Evolutionary conservation across 2,329 filamentous ascomycete species (phyloP).

Genomic region (Madurella fahalii): DNA sequence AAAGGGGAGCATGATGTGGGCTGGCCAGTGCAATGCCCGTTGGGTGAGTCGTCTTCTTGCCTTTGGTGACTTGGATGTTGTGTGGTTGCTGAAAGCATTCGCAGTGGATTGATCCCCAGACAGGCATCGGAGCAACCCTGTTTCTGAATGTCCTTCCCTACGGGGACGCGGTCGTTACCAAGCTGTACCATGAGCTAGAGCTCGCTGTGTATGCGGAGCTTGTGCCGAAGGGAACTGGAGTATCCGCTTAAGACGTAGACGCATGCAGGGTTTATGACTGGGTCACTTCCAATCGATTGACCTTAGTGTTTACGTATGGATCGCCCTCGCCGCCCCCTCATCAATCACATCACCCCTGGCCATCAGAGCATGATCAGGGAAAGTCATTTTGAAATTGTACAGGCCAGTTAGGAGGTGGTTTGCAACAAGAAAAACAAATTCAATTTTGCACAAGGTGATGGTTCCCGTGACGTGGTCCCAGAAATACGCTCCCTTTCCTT

Average conservation of each 20-base stretch:
- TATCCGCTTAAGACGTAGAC: background rate
- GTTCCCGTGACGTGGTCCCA: too few relatives aligned
- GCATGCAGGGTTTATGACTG: background rate
- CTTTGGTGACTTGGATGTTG: background rate
- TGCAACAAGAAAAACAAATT: too few relatives aligned
- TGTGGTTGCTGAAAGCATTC: background rate
- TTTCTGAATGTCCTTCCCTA: constrained; percentile 38
- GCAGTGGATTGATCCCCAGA: constrained; percentile 31
- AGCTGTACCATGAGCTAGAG: constrained; percentile 39
- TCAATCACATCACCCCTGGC: too few relatives aligned
- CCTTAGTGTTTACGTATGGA: too few relatives aligned
- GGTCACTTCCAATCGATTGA: background rate
- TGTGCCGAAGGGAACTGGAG: background rate
- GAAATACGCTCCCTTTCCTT: too few relatives aligned
- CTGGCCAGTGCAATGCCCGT: constrained; percentile 39
- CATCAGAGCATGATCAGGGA: too few relatives aligned
- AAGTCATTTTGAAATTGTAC: too few relatives aligned
- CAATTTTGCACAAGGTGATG: too few relatives aligned
- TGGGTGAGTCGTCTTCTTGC: constrained; percentile 35
- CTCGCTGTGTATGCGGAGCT: constrained; percentile 34
- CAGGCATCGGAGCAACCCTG: constrained; percentile 39
- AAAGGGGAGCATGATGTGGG: constrained; percentile 42
- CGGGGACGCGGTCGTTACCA: constrained; percentile 34
- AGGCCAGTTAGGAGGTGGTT: too few relatives aligned
- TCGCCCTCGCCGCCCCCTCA: too few relatives aligned